These are phyloP conservation scores for Alternaria sp. DNA, from an alignment of 2,329 filamentous ascomycete species.

Conservation along the genomic window DNA sequence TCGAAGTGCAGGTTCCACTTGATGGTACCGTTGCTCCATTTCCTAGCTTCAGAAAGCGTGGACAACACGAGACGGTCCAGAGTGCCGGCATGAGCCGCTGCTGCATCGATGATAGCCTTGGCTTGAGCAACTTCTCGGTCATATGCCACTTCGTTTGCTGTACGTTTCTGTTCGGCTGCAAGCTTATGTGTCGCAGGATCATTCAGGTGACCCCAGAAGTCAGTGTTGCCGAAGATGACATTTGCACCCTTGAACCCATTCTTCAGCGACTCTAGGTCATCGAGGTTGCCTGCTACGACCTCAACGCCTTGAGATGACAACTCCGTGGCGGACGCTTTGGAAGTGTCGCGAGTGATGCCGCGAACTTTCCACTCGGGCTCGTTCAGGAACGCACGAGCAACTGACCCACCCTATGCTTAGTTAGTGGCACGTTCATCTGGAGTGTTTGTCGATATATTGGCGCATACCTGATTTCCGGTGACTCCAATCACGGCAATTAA, in stretches of 20 bases:
- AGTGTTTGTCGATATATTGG: background rate
- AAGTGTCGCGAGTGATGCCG: conserved; percentile 54
- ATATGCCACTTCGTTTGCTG: conserved; percentile 42
- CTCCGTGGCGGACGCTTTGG: conserved; percentile 42
- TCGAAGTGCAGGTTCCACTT: conserved; percentile 51
- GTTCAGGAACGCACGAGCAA: conserved; percentile 31
- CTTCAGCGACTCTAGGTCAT: conserved; percentile 20
- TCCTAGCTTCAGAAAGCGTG: conserved; percentile 47
- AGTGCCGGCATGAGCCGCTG: conserved; percentile 37
- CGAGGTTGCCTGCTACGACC: conserved; percentile 21
- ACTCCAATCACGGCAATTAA: conserved; percentile 25
- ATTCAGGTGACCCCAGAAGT: conserved; percentile 44
- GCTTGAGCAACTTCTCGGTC: conserved; percentile 48
- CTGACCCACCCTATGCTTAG: conserved; percentile 14
- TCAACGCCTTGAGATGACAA: conserved; percentile 30
- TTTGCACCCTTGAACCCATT: conserved; percentile 21
- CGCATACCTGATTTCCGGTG: conserved; percentile 26
- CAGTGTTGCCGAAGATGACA: conserved; percentile 50
- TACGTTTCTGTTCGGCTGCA: conserved; percentile 31
- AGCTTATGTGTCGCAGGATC: conserved; percentile 5
- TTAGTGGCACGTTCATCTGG: background rate
- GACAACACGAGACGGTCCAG: conserved; percentile 55
- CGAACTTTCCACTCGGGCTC: conserved; percentile 36
- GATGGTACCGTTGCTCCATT: conserved; percentile 41
- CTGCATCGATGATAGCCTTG: conserved; percentile 52